Evolutionary conservation across 306 rosid species (phyloP), one percentile per base, ranked within the genome.

Genomic region (Rosa persica): DNA sequence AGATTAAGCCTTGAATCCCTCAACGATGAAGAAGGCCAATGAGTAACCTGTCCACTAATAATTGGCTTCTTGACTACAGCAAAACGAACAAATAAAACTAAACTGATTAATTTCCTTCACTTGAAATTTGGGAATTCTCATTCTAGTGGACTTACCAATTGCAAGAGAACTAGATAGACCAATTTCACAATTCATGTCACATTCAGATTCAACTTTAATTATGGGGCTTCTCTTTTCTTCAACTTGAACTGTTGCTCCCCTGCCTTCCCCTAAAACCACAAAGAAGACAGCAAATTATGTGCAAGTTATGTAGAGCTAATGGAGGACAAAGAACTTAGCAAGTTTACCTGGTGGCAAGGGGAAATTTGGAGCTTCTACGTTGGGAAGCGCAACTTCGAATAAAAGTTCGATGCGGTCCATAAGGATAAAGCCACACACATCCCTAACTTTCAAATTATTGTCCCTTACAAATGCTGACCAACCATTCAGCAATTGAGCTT

Each of bases 391-490:
- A 27, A 30, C 64, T 39, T 76, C 23, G 17, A 81, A 65, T 20
- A 68, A 27, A 40, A 19, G 0, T 13, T 10, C 8, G 27, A 7
- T 20, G 23, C 7, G 13, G 25, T 77, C 13, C 0, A 44, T 49
- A 10, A 81, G 38, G 40, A 39, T 70, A 51, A 81, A 76, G 17
- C 66, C 64, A 65, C 81, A 81, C 5, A 76, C 49, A 49, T 76
- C 74, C 6, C 79, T 83, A 0, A 55, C 75, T 77, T 71, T 15
- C 74, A 82, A 64, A n/a, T 12, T 17, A 54, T 71, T 82, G 25
- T 77, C 85, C 43, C 52, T 69, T 2, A 16, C 70, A 67, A 82
- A 77, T 16, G 4, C 19, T 19, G 5, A 27, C 81, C 81, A 82
- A 16, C 81, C 81, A 52, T 2, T 0, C 16, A 38, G 8, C 15